These are phyloP conservation scores for Neurospora pannonica DNA, from an alignment of 495 filamentous ascomycete species.

Conservation along the genomic window DNA sequence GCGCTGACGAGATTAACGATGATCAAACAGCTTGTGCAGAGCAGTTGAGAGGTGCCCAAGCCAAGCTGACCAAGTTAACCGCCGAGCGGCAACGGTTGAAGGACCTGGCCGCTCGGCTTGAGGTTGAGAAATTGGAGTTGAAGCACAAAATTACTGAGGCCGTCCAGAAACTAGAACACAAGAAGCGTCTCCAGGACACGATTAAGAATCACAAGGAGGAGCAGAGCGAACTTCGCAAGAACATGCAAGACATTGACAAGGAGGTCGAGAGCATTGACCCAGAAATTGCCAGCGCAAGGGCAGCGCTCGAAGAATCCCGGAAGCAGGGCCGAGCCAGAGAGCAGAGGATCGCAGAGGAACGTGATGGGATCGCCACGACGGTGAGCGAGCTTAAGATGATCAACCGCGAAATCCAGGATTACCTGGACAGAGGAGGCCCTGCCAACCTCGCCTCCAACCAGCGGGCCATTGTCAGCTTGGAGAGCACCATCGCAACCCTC, in stretches of 20 bases:
- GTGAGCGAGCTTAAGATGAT: constrained; percentile 66
- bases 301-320: constrained; percentile 63
- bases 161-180: constrained; percentile 68
- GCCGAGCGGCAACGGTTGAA: constrained; percentile 63
- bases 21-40: constrained; percentile 61
- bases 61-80: constrained; percentile 51
- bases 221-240: constrained; percentile 56
- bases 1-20: constrained; percentile 74
- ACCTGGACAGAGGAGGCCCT: constrained; percentile 67
- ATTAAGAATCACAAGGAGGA: constrained; percentile 64
- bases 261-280: constrained; percentile 64
- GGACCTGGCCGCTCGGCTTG: constrained; percentile 54
- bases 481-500: constrained; percentile 52
- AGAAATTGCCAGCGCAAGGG: constrained; percentile 61
- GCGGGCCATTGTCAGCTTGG: constrained; percentile 56
- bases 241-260: constrained; percentile 54
- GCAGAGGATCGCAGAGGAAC: constrained; percentile 61
- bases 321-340: constrained; percentile 64
- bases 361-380: constrained; percentile 59
- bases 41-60: constrained; percentile 51
- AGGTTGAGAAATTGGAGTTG: constrained; percentile 62
- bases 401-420: constrained; percentile 69
- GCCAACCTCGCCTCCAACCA: constrained; percentile 58
- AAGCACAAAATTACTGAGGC: constrained; percentile 59
- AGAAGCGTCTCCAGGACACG: constrained; percentile 52